A percentile compares a stretch with the other conserved stretches of the same genome.
These are phyloP conservation scores for Bonnemaisonia californica DNA, from an alignment of 31 red algal genomes.

Conservation along the genomic window DNA sequence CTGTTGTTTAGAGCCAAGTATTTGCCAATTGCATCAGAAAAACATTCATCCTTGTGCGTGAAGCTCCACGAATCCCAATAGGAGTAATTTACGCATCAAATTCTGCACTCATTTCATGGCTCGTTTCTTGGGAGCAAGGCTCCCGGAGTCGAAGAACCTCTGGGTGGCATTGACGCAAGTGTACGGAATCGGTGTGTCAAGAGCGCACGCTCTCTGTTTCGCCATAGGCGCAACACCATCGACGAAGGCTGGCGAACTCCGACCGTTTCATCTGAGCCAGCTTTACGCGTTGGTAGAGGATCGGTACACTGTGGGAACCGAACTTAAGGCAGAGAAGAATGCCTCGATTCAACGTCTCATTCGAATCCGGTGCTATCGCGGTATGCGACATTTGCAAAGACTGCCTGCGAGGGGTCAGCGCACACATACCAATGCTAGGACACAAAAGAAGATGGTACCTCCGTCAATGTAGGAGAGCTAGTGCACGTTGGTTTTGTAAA, in stretches of 20 bases:
- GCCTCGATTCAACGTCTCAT: conserved; percentile 60
- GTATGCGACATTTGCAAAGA: conserved; percentile 57
- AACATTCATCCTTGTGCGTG: no score
- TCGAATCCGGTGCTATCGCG: conserved; percentile 73
- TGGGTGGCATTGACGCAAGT: conserved; percentile 60
- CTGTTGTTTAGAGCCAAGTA: no score
- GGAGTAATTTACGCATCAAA: no score
- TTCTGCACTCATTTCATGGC: no score
- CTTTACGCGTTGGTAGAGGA: conserved; percentile 57
- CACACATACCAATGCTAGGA: conserved; percentile 83
- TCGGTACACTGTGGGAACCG: conserved; percentile 44
- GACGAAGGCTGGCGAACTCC: conserved; percentile 51
- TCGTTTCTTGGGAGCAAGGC: conserved; percentile 42
- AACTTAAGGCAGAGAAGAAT: conserved; percentile 23
- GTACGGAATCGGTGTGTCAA: conserved; percentile 64
- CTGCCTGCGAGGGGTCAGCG: conserved; percentile 80
- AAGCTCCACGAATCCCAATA: no score
- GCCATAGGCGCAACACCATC: conserved; percentile 51
- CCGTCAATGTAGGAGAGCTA: conserved; percentile 12
- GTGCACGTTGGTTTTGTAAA: no score
- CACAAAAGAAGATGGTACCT: conserved; percentile 59
- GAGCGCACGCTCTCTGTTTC: conserved; percentile 50
- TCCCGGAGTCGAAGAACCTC: conserved; percentile 37
- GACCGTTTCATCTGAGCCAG: conserved; percentile 58
- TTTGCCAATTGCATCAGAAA: no score